Base-by-base conservation (phyloP, 495 filamentous ascomycete species). In the Corynascus novoguineensis region DNA sequence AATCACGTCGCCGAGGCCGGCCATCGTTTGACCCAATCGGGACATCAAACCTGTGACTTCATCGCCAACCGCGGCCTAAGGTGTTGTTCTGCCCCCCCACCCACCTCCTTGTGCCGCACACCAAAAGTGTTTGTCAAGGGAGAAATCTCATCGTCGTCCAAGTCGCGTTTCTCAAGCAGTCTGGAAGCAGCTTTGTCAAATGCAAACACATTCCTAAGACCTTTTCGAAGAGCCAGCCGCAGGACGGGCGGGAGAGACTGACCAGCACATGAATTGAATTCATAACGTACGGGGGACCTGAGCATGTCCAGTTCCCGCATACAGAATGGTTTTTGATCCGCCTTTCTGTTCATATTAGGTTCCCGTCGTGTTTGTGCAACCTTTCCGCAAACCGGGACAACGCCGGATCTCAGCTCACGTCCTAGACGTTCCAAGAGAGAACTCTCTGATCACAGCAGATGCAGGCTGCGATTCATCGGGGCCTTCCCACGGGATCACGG, bases 21-120 rank as follows among this genome's bases (percentile, higher is more conserved):
- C 50, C 24, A n/a, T 28, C n/a, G 31, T 28, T 6, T 21, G 32
- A 32, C 62, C 64, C 55, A 67, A 64, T 56, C 40, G 54, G 59
- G 59, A 22, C 21, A 44, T 21, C 40, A 22, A 52, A 45, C 44
- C 42, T 52, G 54, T 38, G 22, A 38, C 37, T 10, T 21, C 29
- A 37, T 24, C 47, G 19, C 29, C 34, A 24, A 12, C 47, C 19
- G 47, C 19, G 17, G 47, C 31, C 47, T 12, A 11, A 50, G 47
- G 25, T 34, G 14, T 24, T 50, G 31, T 9, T 17, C 19, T 15
- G 25, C 31, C 47, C 31, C 24, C 31, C 9, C 47, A n/a, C 37
- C n/a, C n/a, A n/a, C n/a, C n/a, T 24, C 5, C 47, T 12, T 34
- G 47, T 12, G 47, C 47, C 47, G 47, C 29, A 34, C 9, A 34